phyloP scores from a whole-genome alignment of 2,329 filamentous ascomycete genomes.

The Cladosporium colombiae region DNA sequence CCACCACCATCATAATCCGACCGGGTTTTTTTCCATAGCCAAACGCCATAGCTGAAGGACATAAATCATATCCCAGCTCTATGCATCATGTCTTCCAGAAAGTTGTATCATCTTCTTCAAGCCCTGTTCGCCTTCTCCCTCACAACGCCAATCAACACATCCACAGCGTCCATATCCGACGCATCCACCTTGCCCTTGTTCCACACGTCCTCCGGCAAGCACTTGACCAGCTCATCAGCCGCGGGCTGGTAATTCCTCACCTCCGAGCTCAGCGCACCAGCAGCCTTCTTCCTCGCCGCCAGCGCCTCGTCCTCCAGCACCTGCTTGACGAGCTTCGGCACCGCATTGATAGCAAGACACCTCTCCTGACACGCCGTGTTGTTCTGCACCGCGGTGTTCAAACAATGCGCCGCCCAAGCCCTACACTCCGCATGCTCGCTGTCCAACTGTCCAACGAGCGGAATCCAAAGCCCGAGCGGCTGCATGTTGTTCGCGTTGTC shows the following conservation, averaged over 20 bases:
- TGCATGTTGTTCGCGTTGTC: constrained; percentile 97
- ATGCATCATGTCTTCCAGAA: neutral
- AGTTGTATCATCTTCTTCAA: neutral
- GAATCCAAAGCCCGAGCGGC: constrained; percentile 76
- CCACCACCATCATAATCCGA: neutral
- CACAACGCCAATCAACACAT: constrained; percentile 44
- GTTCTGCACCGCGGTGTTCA: constrained; percentile 95
- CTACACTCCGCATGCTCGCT: constrained; percentile 71
- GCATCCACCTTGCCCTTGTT: constrained; percentile 66
- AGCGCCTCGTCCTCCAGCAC: constrained; percentile 60
- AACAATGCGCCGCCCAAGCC: constrained; percentile 88
- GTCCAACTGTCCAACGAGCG: constrained; percentile 69
- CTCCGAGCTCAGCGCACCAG: constrained; percentile 83
- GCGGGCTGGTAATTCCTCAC: constrained; percentile 86
- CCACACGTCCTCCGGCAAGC: constrained; percentile 63
- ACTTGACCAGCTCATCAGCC: constrained; percentile 65
- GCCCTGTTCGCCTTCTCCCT: constrained; percentile 15
- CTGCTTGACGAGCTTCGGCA: constrained; percentile 69
- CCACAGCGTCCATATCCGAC: constrained; percentile 81
- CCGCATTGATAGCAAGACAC: constrained; percentile 62
- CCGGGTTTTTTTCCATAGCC: neutral
- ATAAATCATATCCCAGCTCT: neutral
- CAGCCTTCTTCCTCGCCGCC: constrained; percentile 77
- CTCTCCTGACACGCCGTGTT: constrained; percentile 83
- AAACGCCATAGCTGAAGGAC: neutral